Base-by-base conservation (phyloP, 371 early-diverging fungal species). In the Rhizopus sp. region DNA sequence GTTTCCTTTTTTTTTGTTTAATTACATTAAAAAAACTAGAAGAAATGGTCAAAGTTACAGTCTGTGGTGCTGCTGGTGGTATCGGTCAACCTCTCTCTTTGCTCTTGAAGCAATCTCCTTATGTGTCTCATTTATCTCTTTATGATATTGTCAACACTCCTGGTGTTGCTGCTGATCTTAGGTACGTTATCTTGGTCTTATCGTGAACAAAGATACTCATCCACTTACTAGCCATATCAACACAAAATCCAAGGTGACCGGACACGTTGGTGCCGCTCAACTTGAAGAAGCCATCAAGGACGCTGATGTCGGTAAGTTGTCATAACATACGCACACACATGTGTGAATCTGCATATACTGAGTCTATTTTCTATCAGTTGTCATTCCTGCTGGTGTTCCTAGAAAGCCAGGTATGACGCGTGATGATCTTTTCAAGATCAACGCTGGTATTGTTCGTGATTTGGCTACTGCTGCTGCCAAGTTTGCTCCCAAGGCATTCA, bases 341-440 rank as follows among this genome's bases (percentile, higher is more conserved):
- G 23, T 23, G 23, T 23, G 23, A 23, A 2, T 23, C 23, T 23
- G 23, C 23, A 23, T 7, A 10, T 13, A 13, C 2, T 23, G 23
- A 23, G 23, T 23, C 23, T 23, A 23, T 23, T 23, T 38, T 33
- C 42, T 13, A 38, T n/a, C 33, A 68, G 94, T 99, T 49, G 92
- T 97, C 64, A 95, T 97, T 77, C 98, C 99, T 54, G 99, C 99
- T 65, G 99, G 99, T 77, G 95, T 98, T 47, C 98, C 99, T 60
- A 88, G 99, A 65, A 99, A 99, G 88, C 99, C 98, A 58, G 98
- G 97, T 64, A 99, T 99, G 99, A 97, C 98, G 68, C 92, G 99
- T 72, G 97, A 97, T 79, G 97, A 98, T 72, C 84, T 98, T 63
- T 98, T 98, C 90, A 95, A 95, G 85, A 95, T 91, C 82, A 96